Evolutionary conservation across 495 filamentous ascomycete species (phyloP), one percentile per base, ranked within the genome.

Genomic region (Penicillium canariense): DNA sequence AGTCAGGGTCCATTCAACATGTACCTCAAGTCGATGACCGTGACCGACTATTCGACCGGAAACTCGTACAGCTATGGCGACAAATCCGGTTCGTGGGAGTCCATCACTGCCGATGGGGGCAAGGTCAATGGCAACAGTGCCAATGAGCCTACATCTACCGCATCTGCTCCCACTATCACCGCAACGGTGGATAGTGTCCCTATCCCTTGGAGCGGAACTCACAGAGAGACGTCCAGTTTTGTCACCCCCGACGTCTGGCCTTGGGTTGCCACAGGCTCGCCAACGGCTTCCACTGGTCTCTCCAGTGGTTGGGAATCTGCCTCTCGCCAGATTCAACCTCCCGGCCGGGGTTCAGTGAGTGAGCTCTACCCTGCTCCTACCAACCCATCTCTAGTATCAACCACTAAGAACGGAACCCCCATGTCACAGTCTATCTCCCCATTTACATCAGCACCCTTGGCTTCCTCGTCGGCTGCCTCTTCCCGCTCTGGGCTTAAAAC

Each of bases 1-100:
- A 79, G 80, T 45, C 56, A 78, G 48, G 94, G 89, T 1, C 92
- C 94, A 0, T 97, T 84, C 76, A 83, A 79, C 43, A 97, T 97
- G 94, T 73, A 82, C 47, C 81, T 96, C 58, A 85, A 89, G 69
- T 84, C 78, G 25, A 75, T 96, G 48, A 81, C 81, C 38, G 82
- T 93, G 44, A 84, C 84, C 36, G 94, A 98, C 73, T 97, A 97
- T 75, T 96, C 90, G 20, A 95, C 90, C 10, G 94, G 93, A 28
- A 84, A 80, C 1, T 75, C 83, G 39, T 98, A 98, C 75, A 76
- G 69, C 17, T 98, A 97, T 67, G 76, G 80, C 44, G 89, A 91
- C 67, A 80, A 74, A 28, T 84, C 79, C 26, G 94, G 94, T 32
- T 81, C 78, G 20, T 96, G 88, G 87, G 58, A 85, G 55, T 89